Evolutionary conservation across 805 yeast genomes (phyloP).

Genomic region (Candida adriatica): DNA sequence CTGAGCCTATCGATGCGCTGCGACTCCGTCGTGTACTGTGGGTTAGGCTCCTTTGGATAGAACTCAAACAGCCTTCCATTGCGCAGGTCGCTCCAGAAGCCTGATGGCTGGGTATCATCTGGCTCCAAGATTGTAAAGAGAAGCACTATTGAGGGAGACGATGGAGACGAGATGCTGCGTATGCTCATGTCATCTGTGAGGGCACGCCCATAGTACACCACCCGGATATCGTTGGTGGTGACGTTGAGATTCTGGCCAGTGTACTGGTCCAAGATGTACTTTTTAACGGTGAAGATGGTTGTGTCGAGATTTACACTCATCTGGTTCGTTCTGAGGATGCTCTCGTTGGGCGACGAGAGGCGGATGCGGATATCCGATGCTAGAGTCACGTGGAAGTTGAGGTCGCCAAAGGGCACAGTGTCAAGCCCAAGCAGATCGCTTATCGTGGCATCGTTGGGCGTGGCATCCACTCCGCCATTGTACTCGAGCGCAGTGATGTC

Average conservation of each 20-base stretch:
- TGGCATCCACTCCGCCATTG: constrained; percentile 15
- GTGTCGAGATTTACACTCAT: constrained; percentile 16
- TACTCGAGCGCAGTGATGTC: constrained; percentile 13
- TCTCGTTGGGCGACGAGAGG: constrained; percentile 20
- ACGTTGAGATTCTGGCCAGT: constrained; percentile 11
- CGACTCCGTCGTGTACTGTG: constrained; percentile 19
- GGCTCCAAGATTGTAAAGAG: constrained; percentile 20
- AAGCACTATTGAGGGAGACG: constrained; percentile 6
- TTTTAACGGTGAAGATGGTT: constrained; percentile 16
- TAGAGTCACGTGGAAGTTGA: constrained; percentile 22
- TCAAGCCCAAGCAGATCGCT: constrained; percentile 27
- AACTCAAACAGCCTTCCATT: constrained; percentile 24
- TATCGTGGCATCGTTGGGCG: constrained; percentile 18
- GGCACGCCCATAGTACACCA: constrained; percentile 22
- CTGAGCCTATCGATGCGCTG: constrained; percentile 21
- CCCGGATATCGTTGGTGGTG: constrained; percentile 16
- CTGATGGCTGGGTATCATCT: constrained; percentile 3
- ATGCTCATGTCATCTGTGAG: constrained; percentile 16
- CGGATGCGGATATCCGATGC: constrained; percentile 21
- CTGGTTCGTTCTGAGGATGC: constrained; percentile 8
- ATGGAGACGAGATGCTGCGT: constrained; percentile 11
- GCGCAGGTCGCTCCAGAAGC: constrained; percentile 24
- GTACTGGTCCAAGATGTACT: constrained; percentile 22
- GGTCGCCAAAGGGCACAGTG: constrained; percentile 25
- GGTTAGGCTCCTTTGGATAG: constrained; percentile 26